Evolutionary conservation across 1,284 basidiomycete genomes (phyloP), one percentile per base, ranked within the genome.

Genomic region (Tetrapyrgos nigripes): DNA sequence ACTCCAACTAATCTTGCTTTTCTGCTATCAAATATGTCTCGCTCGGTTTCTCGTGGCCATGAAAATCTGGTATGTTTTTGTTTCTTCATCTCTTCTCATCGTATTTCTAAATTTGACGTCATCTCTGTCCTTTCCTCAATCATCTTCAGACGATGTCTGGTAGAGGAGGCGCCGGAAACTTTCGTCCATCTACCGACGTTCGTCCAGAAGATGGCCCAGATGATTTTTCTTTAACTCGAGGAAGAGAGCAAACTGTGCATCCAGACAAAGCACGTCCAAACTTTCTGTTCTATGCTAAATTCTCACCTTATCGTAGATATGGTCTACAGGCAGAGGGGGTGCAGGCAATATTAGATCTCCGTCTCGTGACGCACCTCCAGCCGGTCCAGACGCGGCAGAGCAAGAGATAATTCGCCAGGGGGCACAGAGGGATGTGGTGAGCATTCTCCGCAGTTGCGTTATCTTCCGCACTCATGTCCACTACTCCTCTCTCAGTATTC

Each of bases 301-400:
- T 40, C 17, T 52, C 43, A 55, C 61, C 40, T 55, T 28, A 58
- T 46, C 10, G 17, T 1, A 88, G 78, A 59, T 83, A n/a, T 79
- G 77, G 62, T 87, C 87, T 40, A 83, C 85, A 45, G 92, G 92
- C 19, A 83, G 92, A 31, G 92, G 92, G 35, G 92, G 92, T 26
- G 83, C 82, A 19, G 92, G 92, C 44, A 93, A 94, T 75, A 85
- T 93, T 37, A 86, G 88, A 50, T 88, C 89, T 3, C 86, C 87
- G 0, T 89, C 90, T 17, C 82, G 84, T 45, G 85, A 86, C 48
- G 77, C 2, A 67, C 69, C 67, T 78, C 74, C 52, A 66, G 60
- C 3, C 75, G 26, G 43, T 11, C 56, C 53, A n/a, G 60, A 61
- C 26, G 37, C 24, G n/a, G 48, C 23, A 4, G 86, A 88, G 60